Percentiles rank a stretch among this genome's conserved stretches.
Conservation (phyloP, 345 rosid genomes). For the Hibiscus mutabilis region DNA sequence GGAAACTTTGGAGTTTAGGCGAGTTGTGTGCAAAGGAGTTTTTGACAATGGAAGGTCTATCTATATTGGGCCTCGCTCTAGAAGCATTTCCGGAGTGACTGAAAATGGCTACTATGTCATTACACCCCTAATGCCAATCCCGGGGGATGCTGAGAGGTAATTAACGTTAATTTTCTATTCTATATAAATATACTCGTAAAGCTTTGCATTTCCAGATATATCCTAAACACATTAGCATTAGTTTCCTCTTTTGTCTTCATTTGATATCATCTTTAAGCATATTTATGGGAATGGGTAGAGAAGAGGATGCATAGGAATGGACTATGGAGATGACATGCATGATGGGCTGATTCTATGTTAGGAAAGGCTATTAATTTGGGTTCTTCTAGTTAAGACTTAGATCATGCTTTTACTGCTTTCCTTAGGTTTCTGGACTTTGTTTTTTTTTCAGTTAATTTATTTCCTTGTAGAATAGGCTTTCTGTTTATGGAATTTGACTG, state of each 20-base stretch:
- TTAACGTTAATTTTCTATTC: neutral
- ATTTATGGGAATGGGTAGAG: neutral
- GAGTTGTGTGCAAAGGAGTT: constrained; percentile 64
- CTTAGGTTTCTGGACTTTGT: no score
- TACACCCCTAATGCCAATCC: constrained; percentile 71
- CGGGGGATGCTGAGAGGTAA: constrained; percentile 60
- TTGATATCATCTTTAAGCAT: neutral
- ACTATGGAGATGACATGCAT: neutral
- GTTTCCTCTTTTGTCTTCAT: neutral
- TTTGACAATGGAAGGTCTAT: constrained; percentile 63
- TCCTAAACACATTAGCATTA: neutral
- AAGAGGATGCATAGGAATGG: neutral
- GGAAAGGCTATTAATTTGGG: no score
- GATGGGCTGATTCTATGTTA: no score
- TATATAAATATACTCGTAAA: neutral
- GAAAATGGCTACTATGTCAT: constrained; percentile 83
- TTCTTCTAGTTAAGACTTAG: no score
- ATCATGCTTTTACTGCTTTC: no score
- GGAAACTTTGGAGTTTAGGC: constrained; percentile 66
- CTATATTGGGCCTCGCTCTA: constrained; percentile 86
- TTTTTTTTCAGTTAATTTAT: no score
- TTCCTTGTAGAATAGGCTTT: no score
- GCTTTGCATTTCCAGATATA: neutral
- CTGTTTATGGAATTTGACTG: no score
- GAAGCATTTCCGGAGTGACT: constrained; percentile 86